Base-by-base conservation (phyloP, 139 green algal species). In the Medakamo hakoo region DNA sequence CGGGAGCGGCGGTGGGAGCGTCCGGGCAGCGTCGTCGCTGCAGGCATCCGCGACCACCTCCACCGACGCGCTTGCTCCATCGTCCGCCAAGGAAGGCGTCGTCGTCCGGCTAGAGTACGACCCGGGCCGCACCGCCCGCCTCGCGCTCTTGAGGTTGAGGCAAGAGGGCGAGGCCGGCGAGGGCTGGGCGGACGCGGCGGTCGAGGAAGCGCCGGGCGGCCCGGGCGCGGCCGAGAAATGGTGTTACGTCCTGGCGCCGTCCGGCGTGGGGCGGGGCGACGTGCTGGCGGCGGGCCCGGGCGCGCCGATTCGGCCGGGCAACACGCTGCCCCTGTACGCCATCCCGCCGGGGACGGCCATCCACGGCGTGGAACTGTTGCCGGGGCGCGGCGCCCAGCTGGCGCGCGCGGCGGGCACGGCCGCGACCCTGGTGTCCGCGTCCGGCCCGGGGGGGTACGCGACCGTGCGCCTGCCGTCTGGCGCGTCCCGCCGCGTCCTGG, bases 81-180 rank as follows among this genome's bases (percentile, higher is more conserved):
- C n/a, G n/a, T n/a, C n/a, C n/a, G n/a, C n/a, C n/a, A n/a, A n/a
- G n/a, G n/a, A n/a, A n/a, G 80, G 74, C 3, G 60, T 82, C 20
- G 85, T 97, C 63, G 67, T 94, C 73, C 75, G 91, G 0, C 68
- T 98, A 4, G 91, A 98, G 69, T 88, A 91, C 63, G 91, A 98
- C 71, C 91, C 91, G n/a, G 93, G 92, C 70, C 73, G 91, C 27
- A 82, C 71, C 27, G 86, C 82, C 9, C 85, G 80, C 65, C 90
- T 98, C 28, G 91, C 86, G 23, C 80, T 96, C 16, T 62, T 94
- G 19, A n/a, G n/a, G n/a, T n/a, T n/a, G n/a, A 71, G 84, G 49
- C 85, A 93, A 63, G 63, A 72, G 40, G 59, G 26, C 22, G 30
- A 63, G 16, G 58, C 24, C 25, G 24, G 58, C 25, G 5, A 0